Percentiles rank a stretch among this genome's conserved stretches.
Evolutionary conservation across 2,329 filamentous ascomycete species (phyloP).

Genomic region (Fusarium penzigii): DNA sequence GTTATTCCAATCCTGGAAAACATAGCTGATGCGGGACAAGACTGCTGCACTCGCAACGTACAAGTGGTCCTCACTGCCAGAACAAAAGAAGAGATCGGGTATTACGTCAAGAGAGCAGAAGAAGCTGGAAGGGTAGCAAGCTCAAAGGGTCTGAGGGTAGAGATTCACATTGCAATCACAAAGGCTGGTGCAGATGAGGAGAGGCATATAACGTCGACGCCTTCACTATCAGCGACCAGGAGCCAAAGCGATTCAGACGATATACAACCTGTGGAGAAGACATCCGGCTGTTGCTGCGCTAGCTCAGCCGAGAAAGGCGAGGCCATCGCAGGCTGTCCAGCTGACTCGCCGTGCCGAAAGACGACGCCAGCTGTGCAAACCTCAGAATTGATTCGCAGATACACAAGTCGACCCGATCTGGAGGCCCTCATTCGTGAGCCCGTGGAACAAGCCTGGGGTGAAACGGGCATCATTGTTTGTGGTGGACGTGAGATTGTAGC

Average conservation of each 20-base stretch:
- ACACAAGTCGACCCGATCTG: conserved; percentile 51
- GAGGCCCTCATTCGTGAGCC: conserved; percentile 51
- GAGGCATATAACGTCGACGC: conserved; percentile 33
- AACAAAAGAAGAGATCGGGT: conserved; percentile 54
- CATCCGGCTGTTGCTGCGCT: conserved; percentile 25
- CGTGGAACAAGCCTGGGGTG: conserved; percentile 59
- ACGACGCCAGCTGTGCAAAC: not conserved
- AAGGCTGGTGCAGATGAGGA: conserved; percentile 20
- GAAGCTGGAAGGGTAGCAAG: conserved; percentile 44
- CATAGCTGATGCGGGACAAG: conserved; percentile 43
- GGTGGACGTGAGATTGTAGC: conserved; percentile 58
- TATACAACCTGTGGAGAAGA: conserved; percentile 14
- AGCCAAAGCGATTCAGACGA: conserved; percentile 23
- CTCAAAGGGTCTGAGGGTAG: conserved; percentile 49
- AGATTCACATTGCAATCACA: conserved; percentile 57
- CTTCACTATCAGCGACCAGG: conserved; percentile 10
- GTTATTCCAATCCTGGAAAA: conserved; percentile 61
- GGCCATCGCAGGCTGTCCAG: conserved; percentile 13
- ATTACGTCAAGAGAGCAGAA: conserved; percentile 52
- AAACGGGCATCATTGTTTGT: conserved; percentile 63
- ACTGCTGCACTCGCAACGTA: conserved; percentile 52
- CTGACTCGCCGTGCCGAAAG: conserved; percentile 14
- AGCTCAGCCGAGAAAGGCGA: conserved; percentile 9
- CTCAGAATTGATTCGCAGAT: conserved; percentile 42
- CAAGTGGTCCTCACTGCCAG: conserved; percentile 55